Base-by-base conservation (phyloP, 495 filamentous ascomycete species). In the Trichoderma gamsii region DNA sequence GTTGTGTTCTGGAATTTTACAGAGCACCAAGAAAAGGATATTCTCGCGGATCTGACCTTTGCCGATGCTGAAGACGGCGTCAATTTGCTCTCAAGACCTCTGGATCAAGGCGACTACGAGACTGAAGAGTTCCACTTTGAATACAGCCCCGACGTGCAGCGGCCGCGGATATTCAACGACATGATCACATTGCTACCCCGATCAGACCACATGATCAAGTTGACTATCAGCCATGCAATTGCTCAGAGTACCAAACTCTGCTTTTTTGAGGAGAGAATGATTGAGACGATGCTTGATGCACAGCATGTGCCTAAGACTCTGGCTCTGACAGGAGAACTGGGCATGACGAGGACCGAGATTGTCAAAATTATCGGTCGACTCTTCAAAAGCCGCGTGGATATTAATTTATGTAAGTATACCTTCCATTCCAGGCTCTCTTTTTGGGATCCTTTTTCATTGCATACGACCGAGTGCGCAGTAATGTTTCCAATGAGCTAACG, bases 1-100 rank as follows among this genome's bases (percentile, higher is more conserved):
- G 94, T 93, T 0, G 95, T 99, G 18, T 97, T 98, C 75, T 99
- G 95, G 95, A 98, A 98, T 75, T 95, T 98, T 73, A 92, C 93
- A 18, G 92, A 97, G 74, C 84, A 86, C 63, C 95, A 98, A 76
- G 95, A 99, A 75, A 98, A 97, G 76, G 94, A 97, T 74, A 89
- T 98, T 56, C 84, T 99, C 35, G 96, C 95, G 21, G 95, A 99
- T 76, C 79, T 99, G 63, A 96, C 93, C 11, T 99, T 99, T 79
- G 90, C 92, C 4, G 88, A 90, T 70, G 83, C 80, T 52, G 78
- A 86, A 67, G 71, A 73, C 4, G 84, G 86, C 9, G 74, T 88
- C 11, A 80, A 87, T 4, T 77, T 96, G 12, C 87, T 88, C 25
- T 90, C 86, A 3, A 83, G 89, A 56, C 88, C 92, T 5, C 82